phyloP scores from a whole-genome alignment of 495 filamentous ascomycete genomes.

The Platismatia glauca region DNA sequence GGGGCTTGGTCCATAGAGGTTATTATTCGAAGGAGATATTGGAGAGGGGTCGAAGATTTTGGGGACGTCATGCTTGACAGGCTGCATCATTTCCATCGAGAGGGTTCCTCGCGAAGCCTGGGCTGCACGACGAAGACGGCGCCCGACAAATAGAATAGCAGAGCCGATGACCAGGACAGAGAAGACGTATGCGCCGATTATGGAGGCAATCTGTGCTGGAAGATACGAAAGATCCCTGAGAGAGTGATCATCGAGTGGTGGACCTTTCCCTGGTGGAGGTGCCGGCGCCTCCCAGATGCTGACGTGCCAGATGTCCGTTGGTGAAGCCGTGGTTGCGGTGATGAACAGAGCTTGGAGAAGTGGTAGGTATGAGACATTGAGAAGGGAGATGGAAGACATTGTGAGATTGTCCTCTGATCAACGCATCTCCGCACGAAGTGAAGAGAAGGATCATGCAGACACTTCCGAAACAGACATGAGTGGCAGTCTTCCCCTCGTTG shows the following conservation, averaged over 20 bases:
- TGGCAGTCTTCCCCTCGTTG: constrained; percentile 8
- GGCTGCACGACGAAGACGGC: constrained; percentile 47
- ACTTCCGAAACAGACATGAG: constrained; percentile 4
- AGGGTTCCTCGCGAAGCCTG: constrained; percentile 43
- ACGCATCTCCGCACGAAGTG: constrained; percentile 5
- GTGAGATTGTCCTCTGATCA: constrained; percentile 8
- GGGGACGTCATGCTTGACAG: constrained; percentile 25
- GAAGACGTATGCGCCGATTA: constrained; percentile 70
- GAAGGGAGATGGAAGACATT: constrained; percentile 15
- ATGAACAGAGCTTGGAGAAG: constrained; percentile 11
- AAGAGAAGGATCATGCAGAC: constrained; percentile 12
- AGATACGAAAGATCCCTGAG: constrained; percentile 52
- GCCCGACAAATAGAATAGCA: constrained; percentile 56
- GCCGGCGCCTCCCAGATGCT: constrained; percentile 49
- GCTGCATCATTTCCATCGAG: constrained; percentile 56
- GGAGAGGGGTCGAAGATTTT: constrained; percentile 29
- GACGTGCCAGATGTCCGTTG: constrained; percentile 27
- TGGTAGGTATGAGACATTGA: constrained; percentile 7
- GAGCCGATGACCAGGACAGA: constrained; percentile 59
- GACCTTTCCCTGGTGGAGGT: constrained; percentile 48
- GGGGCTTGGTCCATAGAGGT: constrained; percentile 40
- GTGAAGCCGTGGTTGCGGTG: constrained; percentile 14
- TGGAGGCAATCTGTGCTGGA: constrained; percentile 66
- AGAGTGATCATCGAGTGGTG: constrained; percentile 45
- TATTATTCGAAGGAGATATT: constrained; percentile 22